Percentiles rank a stretch among this genome's conserved stretches.
These are phyloP conservation scores for Diospyros kaki DNA, from an alignment of 148 eudicot genomes.

Conservation along the genomic window DNA sequence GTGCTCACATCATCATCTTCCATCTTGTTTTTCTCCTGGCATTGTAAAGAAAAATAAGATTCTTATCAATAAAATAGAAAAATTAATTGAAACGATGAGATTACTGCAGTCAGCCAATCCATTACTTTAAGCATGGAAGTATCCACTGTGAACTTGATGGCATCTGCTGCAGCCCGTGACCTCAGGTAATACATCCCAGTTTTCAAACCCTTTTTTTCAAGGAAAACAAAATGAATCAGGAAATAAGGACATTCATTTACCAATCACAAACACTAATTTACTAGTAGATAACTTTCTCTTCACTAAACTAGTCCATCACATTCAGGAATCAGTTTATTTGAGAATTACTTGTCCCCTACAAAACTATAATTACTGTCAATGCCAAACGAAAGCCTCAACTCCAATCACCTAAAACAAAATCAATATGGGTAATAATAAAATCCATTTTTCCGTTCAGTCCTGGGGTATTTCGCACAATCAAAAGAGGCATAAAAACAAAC, in stretches of 20 bases:
- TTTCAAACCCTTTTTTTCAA: constrained; percentile 66
- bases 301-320: neutral
- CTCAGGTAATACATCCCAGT: constrained; percentile 95
- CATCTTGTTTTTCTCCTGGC: constrained; percentile 47
- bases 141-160: constrained; percentile 96
- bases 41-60: neutral
- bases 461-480: too few relatives aligned
- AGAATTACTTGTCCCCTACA: neutral
- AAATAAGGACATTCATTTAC: neutral
- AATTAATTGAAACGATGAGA: neutral
- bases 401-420: neutral
- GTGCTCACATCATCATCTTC: constrained; percentile 44
- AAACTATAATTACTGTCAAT: neutral
- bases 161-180: constrained; percentile 96
- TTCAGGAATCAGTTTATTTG: neutral
- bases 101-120: too few relatives aligned
- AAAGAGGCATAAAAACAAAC: neutral
- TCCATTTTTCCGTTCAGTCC: neutral
- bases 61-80: neutral
- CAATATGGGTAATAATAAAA: neutral
- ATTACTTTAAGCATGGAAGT: constrained; percentile 64
- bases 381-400: neutral
- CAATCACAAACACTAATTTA: neutral
- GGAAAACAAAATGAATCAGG: constrained; percentile 1
- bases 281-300: neutral